Conservation (phyloP, 2,329 filamentous ascomycete genomes). For the Xylariaceae sp. region DNA sequence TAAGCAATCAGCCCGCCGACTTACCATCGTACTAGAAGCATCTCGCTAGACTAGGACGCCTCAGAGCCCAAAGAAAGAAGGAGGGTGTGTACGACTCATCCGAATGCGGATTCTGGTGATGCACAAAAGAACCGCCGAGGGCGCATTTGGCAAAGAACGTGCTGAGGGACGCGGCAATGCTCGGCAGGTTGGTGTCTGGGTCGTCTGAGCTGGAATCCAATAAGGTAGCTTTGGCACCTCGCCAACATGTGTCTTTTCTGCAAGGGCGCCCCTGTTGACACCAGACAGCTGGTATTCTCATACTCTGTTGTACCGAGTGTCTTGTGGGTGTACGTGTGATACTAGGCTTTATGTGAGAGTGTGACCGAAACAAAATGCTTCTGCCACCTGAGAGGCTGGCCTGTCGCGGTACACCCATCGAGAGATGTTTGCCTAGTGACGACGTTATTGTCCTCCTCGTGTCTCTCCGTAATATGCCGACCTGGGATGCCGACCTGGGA, state of each 20-base stretch:
- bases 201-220: neutral
- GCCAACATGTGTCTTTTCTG: constrained; percentile 7
- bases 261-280: constrained; percentile 4
- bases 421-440: no score
- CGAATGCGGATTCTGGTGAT: constrained; percentile 2
- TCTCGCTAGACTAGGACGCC: constrained; percentile 13
- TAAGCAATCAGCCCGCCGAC: constrained; percentile 9
- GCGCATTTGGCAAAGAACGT: neutral
- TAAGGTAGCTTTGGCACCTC: constrained; percentile 4
- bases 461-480: no score
- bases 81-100: constrained; percentile 8
- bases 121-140: constrained; percentile 10
- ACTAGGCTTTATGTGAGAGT: no score
- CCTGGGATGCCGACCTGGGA: no score
- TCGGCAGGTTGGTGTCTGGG: neutral
- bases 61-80: constrained; percentile 2
- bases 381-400: no score
- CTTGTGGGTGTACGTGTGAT: no score
- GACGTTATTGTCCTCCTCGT: no score
- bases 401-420: no score
- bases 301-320: no score
- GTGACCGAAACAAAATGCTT: no score
- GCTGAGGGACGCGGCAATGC: constrained; percentile 1
- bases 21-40: neutral
- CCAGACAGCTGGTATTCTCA: no score